Percentiles rank a stretch among this genome's conserved stretches.
phyloP scores from a whole-genome alignment of 371 early-diverging fungal species.

The Haplosporangium sp. region DNA sequence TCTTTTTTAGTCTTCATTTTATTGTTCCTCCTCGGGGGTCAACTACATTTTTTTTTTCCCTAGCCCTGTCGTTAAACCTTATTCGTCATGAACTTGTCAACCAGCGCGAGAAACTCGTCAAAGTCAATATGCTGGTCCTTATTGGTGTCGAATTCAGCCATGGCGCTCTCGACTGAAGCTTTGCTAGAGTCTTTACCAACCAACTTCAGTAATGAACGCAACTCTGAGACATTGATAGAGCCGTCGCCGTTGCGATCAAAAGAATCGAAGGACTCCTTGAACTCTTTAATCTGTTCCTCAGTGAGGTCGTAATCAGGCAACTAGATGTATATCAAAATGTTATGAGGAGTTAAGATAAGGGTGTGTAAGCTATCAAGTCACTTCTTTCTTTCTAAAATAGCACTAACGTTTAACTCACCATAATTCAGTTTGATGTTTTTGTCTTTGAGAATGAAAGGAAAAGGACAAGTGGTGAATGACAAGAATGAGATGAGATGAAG shows the following conservation, averaged over 20 bases:
- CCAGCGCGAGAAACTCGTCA: constrained; percentile 38
- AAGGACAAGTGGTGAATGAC: background rate
- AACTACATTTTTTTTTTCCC: too few relatives aligned
- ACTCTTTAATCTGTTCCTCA: constrained; percentile 8
- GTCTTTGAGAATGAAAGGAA: background rate
- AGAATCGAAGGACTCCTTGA: constrained; percentile 67
- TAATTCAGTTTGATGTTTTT: background rate
- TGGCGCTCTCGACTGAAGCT: constrained; percentile 3
- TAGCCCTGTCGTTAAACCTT: background rate
- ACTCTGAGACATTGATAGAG: constrained; percentile 65
- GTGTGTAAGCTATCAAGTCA: too few relatives aligned
- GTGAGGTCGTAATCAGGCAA: constrained; percentile 3
- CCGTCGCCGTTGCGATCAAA: constrained; percentile 71
- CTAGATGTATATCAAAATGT: too few relatives aligned
- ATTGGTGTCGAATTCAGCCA: constrained; percentile 42
- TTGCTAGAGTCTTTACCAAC: constrained; percentile 27
- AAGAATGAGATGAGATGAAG: background rate
- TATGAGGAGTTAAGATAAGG: too few relatives aligned
- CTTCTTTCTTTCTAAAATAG: too few relatives aligned
- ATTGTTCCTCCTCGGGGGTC: too few relatives aligned
- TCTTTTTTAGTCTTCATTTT: too few relatives aligned
- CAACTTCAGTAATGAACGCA: constrained; percentile 37
- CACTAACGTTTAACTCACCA: background rate
- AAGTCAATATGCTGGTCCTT: constrained; percentile 41
- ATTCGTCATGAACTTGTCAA: constrained; percentile 30